Conservation (phyloP, 2,329 filamentous ascomycete species). For the Hymenoscyphus occultus region DNA sequence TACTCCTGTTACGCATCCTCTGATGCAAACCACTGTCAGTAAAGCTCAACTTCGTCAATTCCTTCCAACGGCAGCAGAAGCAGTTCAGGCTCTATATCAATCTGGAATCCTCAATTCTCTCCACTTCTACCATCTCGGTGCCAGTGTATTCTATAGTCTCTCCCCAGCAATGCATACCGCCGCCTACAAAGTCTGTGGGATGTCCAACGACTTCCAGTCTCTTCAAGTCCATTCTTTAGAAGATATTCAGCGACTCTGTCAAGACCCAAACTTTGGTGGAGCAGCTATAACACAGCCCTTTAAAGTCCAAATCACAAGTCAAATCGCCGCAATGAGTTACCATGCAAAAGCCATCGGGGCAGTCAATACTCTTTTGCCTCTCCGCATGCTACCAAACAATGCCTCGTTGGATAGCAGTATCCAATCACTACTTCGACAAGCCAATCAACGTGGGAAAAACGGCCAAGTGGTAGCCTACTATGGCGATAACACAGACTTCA, state of each 20-base stretch:
- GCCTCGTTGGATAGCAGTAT: constrained; percentile 49
- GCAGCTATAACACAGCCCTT: constrained; percentile 70
- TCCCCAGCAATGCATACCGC: constrained; percentile 77
- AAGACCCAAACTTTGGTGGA: constrained; percentile 67
- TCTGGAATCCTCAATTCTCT: constrained; percentile 67
- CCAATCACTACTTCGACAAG: constrained; percentile 37
- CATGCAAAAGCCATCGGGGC: constrained; percentile 74
- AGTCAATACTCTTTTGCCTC: constrained; percentile 71
- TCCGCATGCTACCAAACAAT: constrained; percentile 44
- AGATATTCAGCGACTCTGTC: constrained; percentile 61
- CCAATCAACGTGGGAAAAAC: constrained; percentile 56
- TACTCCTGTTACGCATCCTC: constrained; percentile 53
- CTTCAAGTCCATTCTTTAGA: constrained; percentile 61
- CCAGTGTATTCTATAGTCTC: constrained; percentile 67
- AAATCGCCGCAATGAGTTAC: constrained; percentile 63
- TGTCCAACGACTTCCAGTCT: constrained; percentile 66
- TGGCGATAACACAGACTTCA: constrained; percentile 80
- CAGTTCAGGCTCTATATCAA: constrained; percentile 62
- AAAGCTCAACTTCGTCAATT: constrained; percentile 33
- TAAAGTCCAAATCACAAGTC: constrained; percentile 67
- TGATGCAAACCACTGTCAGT: constrained; percentile 53
- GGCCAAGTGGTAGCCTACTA: constrained; percentile 68
- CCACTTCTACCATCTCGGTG: constrained; percentile 72
- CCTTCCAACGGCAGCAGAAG: constrained; percentile 54
- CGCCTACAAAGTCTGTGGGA: constrained; percentile 63